These are phyloP conservation scores for Byssochlamys sp. DNA, from an alignment of 2,329 filamentous ascomycete genomes.

Conservation along the genomic window DNA sequence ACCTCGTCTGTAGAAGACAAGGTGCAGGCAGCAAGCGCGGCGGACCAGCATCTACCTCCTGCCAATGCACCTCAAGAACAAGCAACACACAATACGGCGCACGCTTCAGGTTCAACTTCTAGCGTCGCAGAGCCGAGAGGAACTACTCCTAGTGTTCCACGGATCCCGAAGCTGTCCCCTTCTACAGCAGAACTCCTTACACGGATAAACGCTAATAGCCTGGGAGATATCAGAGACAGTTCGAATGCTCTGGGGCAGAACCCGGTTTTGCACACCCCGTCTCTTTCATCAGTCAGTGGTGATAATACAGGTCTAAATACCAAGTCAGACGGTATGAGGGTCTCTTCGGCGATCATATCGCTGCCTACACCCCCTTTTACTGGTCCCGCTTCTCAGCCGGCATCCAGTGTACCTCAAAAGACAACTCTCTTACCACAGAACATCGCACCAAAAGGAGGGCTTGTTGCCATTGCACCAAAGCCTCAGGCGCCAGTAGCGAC, in stretches of 20 bases:
- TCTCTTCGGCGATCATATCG: conserved; percentile 17
- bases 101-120: conserved; percentile 6
- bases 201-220: conserved; percentile 13
- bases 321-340: conserved; percentile 11
- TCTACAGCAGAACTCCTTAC: conserved; percentile 18
- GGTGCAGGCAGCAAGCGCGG: conserved; percentile 8
- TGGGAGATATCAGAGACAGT: conserved; percentile 9
- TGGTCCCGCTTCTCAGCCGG: conserved; percentile 7
- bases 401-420: conserved; percentile 3
- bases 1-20: conserved; percentile 16
- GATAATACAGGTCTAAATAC: conserved; percentile 2
- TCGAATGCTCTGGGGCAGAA: not conserved
- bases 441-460: conserved; percentile 1
- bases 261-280: conserved; percentile 3
- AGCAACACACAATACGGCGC: not conserved
- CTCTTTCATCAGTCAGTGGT: not conserved
- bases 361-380: conserved; percentile 16
- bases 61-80: not conserved
- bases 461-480: conserved; percentile 9
- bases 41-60: conserved; percentile 7
- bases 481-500: conserved; percentile 3
- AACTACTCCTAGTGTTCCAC: conserved; percentile 5
- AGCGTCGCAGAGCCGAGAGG: conserved; percentile 3
- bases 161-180: conserved; percentile 17
- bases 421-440: conserved; percentile 2